These are phyloP conservation scores for Rhizoclosmatium sp. DNA, from an alignment of 192 early-diverging fungal species.

Conservation along the genomic window DNA sequence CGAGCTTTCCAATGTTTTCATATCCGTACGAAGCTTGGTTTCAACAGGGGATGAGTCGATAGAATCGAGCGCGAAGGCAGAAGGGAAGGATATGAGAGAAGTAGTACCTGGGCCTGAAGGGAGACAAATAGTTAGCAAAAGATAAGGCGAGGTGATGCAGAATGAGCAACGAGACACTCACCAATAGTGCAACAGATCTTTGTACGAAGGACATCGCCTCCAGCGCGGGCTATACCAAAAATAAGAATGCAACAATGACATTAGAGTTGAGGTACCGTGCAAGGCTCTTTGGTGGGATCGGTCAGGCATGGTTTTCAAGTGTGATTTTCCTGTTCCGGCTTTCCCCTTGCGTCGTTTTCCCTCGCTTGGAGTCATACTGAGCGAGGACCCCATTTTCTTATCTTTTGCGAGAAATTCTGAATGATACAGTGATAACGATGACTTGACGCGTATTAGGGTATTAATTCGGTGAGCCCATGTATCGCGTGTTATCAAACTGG, in stretches of 20 bases:
- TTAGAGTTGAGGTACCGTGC: neutral
- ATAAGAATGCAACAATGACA: neutral
- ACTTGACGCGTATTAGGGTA: no score
- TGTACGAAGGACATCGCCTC: constrained; percentile 20
- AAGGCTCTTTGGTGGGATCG: neutral
- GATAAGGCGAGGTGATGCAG: no score
- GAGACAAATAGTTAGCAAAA: no score
- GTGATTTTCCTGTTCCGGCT: neutral
- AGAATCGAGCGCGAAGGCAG: no score
- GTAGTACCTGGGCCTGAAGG: no score
- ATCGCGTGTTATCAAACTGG: no score
- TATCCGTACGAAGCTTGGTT: constrained; percentile 52
- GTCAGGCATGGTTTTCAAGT: neutral
- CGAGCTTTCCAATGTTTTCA: constrained; percentile 51
- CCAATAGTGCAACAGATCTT: constrained; percentile 37
- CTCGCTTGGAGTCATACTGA: neutral
- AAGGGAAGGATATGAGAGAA: no score
- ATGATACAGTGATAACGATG: no score
- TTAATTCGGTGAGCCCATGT: no score
- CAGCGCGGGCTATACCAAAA: constrained; percentile 1
- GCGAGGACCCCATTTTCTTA: neutral
- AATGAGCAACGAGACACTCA: neutral
- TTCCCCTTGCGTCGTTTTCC: neutral
- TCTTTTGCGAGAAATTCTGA: no score
- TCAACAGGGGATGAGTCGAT: no score